phyloP scores from a whole-genome alignment of 2,329 filamentous ascomycete genomes.

The Verticillium alfalfae region DNA sequence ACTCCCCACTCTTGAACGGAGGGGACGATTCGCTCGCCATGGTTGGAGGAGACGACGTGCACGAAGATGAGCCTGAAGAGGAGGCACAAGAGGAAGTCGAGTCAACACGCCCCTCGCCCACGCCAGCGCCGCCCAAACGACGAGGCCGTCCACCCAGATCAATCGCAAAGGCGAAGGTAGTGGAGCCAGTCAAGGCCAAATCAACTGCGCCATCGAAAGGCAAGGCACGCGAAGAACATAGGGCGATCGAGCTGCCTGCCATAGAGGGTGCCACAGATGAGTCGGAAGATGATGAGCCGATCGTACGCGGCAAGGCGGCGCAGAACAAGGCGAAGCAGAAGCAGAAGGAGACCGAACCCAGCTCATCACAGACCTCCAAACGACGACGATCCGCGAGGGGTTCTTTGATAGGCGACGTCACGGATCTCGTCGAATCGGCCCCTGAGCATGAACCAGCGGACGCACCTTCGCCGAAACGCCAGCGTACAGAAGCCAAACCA shows the following conservation, averaged over 20 bases:
- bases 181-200: background rate
- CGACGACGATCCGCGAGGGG: conserved; percentile 10
- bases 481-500: conserved; percentile 11
- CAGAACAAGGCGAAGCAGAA: background rate
- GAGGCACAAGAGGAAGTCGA: conserved; percentile 11
- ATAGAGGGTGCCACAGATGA: conserved; percentile 1
- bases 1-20: conserved; percentile 18
- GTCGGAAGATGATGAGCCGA: conserved; percentile 5
- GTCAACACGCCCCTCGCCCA: background rate
- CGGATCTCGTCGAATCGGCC: background rate
- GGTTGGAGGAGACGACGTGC: conserved; percentile 22
- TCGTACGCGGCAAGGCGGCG: conserved; percentile 13
- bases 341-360: background rate
- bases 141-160: background rate
- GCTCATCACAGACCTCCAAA: conserved; percentile 4
- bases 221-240: background rate
- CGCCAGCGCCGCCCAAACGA: background rate
- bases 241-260: background rate
- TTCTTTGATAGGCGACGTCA: background rate
- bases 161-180: background rate
- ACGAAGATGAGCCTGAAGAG: conserved; percentile 21
- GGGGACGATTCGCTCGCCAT: conserved; percentile 37
- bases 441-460: conserved; percentile 8
- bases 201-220: background rate
- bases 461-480: conserved; percentile 9